Base-by-base conservation (phyloP, 805 yeast species). In the Clavispora asparagi region DNA sequence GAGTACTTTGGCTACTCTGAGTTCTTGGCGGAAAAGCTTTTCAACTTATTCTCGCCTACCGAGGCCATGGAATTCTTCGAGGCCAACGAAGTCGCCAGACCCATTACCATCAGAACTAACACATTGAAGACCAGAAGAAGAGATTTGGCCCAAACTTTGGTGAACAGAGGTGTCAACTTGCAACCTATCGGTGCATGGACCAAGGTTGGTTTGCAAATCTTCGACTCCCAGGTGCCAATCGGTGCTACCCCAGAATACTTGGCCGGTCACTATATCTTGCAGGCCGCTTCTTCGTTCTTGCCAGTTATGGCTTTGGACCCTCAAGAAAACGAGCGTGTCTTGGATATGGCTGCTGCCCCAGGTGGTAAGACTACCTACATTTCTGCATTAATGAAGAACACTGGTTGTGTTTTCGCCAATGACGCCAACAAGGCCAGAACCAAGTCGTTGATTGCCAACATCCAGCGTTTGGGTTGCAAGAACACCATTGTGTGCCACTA, bases 291-390 rank as follows among this genome's bases (percentile, higher is more conserved):
- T 6, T 91, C 98, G 9, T 94, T 92, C 69, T 72, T 94, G 62
- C 99, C 99, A 8, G 97, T 91, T 17, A 88, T 94, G 92, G 99
- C 99, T 0, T 73, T 94, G 57, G 92, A 83, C 52, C 99, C 99
- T n/a, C 95, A 90, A 65, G 97, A 90, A 68, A 83, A 87, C 63
- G 99, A 94, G 73, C 85, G 99, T 61, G 77, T 94, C 36, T 74
- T 94, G 52, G 99, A 94, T 71, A 94, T 94, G 99, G 98, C 99
- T 41, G 95, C 99, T 50, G 97, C 99, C 27, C 99, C 99, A 54
- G 99, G 99, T 73, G 99, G 99, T 70, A 92, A 92, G 64, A 89
- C 97, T 17, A 92, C 99, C 2, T 91, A 89, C 64, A 81, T 92
- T 44, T 82, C 96, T 32, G 97, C 99, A 1, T 68, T 92, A 71